Conservation (phyloP, 2,329 filamentous ascomycete species). For the Fusarium xyrophilum region DNA sequence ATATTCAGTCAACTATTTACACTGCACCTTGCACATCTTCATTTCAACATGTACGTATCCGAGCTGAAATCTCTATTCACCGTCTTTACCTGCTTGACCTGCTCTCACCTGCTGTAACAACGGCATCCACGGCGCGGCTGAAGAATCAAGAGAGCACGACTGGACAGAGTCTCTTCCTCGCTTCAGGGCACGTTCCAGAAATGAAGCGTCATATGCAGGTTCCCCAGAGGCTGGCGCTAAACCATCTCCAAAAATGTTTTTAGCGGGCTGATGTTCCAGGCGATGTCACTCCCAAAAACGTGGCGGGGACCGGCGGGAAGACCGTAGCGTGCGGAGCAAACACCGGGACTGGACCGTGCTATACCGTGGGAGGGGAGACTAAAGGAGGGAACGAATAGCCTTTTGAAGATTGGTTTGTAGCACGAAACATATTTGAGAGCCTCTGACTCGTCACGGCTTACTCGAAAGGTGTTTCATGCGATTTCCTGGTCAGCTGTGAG, state of each 20-base stretch:
- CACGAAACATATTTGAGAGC: neutral
- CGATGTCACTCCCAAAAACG: constrained; percentile 6
- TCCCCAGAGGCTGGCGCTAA: constrained; percentile 13
- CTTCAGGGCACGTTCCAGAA: constrained; percentile 21
- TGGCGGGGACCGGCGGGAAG: constrained; percentile 2
- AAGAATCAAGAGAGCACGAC: neutral
- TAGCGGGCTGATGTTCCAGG: constrained; percentile 26
- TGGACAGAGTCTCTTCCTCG: constrained; percentile 3
- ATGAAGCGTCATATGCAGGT: constrained; percentile 18
- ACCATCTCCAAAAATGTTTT: constrained; percentile 21
- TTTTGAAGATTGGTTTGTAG: constrained; percentile 4
- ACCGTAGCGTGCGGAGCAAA: constrained; percentile 7
- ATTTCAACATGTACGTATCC: constrained; percentile 14
- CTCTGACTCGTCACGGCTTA: constrained; percentile 3
- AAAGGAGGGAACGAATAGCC: neutral
- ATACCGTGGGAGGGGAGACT: neutral
- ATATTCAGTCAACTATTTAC: neutral
- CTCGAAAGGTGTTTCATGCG: neutral
- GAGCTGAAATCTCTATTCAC: neutral
- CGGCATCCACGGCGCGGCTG: constrained; percentile 17
- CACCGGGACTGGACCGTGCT: constrained; percentile 19
- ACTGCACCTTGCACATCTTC: neutral
- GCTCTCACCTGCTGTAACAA: neutral
- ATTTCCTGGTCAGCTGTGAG: neutral
- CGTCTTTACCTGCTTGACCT: neutral